These are phyloP conservation scores for Daldinia loculata DNA, from an alignment of 495 filamentous ascomycete species.

Conservation along the genomic window DNA sequence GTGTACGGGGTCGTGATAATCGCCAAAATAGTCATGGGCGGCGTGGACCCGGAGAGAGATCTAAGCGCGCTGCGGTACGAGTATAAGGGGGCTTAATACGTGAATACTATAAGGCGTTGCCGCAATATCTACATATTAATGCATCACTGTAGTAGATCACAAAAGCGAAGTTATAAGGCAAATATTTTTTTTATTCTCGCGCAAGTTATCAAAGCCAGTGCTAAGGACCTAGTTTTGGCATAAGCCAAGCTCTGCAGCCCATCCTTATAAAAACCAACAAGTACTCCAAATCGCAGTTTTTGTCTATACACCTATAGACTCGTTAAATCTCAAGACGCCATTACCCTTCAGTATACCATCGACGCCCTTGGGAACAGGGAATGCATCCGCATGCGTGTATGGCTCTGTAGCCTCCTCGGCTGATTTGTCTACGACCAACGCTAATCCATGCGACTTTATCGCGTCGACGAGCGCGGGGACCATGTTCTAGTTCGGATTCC, in stretches of 20 bases:
- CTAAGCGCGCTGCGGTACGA: slow-evolving; percentile 63
- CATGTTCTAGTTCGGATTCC: slow-evolving; percentile 71
- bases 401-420: slow-evolving; percentile 47
- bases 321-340: slow-evolving; percentile 90
- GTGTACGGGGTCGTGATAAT: slow-evolving; percentile 59
- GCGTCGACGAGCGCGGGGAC: slow-evolving; percentile 90
- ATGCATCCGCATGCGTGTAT: slow-evolving; percentile 51
- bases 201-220: not conserved
- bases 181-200: not conserved
- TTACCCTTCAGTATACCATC: slow-evolving; percentile 87
- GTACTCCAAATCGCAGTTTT: not conserved
- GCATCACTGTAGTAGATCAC: not conserved
- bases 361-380: slow-evolving; percentile 68
- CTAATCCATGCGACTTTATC: slow-evolving; percentile 92
- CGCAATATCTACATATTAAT: not conserved
- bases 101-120: not conserved
- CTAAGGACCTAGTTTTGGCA: not conserved
- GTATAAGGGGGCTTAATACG: slow-evolving; percentile 64
- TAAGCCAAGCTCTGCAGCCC: slow-evolving; percentile 8
- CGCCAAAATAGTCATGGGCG: slow-evolving; percentile 62
- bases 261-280: slow-evolving; percentile 1
- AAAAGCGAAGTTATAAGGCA: not conserved
- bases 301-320: slow-evolving; percentile 87
- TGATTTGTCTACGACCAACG: slow-evolving; percentile 89
- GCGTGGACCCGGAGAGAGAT: slow-evolving; percentile 64